Conservation (phyloP, 2,329 filamentous ascomycete species). For the Aspergillus sclerotialis region DNA sequence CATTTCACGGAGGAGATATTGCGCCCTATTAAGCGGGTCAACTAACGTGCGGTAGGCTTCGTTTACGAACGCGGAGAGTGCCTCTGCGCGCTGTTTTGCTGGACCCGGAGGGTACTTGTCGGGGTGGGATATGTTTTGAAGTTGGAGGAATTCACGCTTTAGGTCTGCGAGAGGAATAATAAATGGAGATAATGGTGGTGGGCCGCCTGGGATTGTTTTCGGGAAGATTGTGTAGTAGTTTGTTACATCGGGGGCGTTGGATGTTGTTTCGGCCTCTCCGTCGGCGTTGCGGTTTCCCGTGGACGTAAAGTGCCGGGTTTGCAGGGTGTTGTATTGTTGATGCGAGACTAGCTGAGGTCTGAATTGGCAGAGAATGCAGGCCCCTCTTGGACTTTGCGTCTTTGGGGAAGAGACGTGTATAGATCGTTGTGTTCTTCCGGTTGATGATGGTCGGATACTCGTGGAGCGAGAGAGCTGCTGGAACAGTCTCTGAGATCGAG, state of each 20-base stretch:
- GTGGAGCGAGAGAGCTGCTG: constrained; percentile 5
- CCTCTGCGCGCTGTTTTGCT: constrained; percentile 60
- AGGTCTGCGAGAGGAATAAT: constrained; percentile 62
- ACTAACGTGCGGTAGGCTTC: constrained; percentile 81
- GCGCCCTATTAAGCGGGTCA: constrained; percentile 73
- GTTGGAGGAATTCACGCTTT: constrained; percentile 75
- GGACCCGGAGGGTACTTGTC: constrained; percentile 42
- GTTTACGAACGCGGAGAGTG: constrained; percentile 76
- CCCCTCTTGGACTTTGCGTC: constrained; percentile 4
- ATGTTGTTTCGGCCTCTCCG: constrained; percentile 2
- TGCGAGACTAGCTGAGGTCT: constrained; percentile 4
- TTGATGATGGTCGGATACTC: constrained; percentile 1
- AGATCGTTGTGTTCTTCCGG: constrained; percentile 1
- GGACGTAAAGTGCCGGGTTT: constrained; percentile 12
- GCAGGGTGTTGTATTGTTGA: constrained; percentile 1
- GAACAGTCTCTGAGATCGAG: constrained; percentile 9
- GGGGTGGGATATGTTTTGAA: constrained; percentile 55
- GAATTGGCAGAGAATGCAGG: constrained; percentile 10
- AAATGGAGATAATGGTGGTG: constrained; percentile 73
- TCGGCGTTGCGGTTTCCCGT: constrained; percentile 3
- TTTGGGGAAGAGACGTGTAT: constrained; percentile 3
- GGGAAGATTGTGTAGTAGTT: constrained; percentile 90
- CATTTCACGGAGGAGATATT: constrained; percentile 66
- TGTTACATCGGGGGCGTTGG: constrained; percentile 27
- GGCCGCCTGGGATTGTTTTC: constrained; percentile 64